Evolutionary conservation across 768 basidiomycete genomes (phyloP).

Genomic region (Boletus tomentosulus): DNA sequence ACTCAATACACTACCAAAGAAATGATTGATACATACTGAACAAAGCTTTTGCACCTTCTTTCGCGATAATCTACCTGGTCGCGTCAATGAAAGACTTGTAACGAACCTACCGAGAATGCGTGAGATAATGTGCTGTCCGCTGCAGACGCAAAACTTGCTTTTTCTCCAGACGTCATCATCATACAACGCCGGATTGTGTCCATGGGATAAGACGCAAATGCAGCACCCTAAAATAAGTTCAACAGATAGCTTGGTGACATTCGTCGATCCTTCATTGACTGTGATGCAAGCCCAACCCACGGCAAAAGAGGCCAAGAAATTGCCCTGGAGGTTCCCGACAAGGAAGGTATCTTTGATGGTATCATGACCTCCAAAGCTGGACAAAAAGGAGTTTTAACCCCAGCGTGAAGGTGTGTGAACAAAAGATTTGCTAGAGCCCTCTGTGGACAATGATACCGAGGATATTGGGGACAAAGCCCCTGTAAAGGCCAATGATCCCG

Average conservation of each 20-base stretch:
- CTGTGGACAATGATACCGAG: conserved; percentile 42
- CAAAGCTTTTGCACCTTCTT: conserved; percentile 36
- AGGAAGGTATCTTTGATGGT: conserved; percentile 37
- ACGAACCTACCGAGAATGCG: conserved; percentile 23
- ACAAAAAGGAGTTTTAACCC: neutral
- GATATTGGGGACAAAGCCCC: conserved; percentile 41
- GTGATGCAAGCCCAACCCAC: conserved; percentile 42
- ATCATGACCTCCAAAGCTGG: conserved; percentile 43
- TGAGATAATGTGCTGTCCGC: neutral
- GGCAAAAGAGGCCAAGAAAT: conserved; percentile 39
- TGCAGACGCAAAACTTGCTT: conserved; percentile 7
- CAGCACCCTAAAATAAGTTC: conserved; percentile 28
- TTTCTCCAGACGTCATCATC: conserved; percentile 46
- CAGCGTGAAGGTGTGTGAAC: neutral
- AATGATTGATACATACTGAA: conserved; percentile 30
- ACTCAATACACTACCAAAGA: neutral
- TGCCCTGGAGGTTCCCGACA: conserved; percentile 36
- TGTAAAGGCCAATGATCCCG: conserved; percentile 38
- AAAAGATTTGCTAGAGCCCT: conserved; percentile 37
- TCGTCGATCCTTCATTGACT: conserved; percentile 15
- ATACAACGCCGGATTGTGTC: conserved; percentile 44
- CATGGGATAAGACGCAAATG: conserved; percentile 39
- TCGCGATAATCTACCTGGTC: conserved; percentile 36
- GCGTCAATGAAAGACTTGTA: conserved; percentile 41
- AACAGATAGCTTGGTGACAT: neutral